phyloP scores from a whole-genome alignment of 1,284 basidiomycete genomes.

The Porogramme epimiltina region DNA sequence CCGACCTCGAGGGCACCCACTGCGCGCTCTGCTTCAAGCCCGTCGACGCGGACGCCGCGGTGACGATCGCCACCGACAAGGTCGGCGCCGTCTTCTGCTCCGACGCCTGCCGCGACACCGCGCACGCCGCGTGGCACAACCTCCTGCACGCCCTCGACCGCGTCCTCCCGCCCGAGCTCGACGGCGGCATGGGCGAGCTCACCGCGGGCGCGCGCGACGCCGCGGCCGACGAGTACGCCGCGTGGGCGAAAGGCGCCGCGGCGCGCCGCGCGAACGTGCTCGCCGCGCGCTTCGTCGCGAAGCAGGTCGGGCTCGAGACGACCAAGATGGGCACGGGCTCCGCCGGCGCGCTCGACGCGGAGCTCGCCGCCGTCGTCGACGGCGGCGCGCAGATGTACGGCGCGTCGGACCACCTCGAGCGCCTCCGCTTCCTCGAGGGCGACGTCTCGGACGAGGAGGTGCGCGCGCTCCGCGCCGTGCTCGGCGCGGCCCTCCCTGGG shows the following conservation, averaged over 20 bases:
- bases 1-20: constrained; percentile 66
- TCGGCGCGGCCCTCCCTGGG: constrained; percentile 66
- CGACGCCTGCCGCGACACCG: constrained; percentile 56
- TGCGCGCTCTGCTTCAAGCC: constrained; percentile 72
- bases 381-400: constrained; percentile 53
- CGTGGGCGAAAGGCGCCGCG: constrained; percentile 46
- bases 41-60: constrained; percentile 46
- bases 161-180: constrained; percentile 56
- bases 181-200: constrained; percentile 32
- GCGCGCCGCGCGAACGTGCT: constrained; percentile 50
- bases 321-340: constrained; percentile 48
- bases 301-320: constrained; percentile 68
- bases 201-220: constrained; percentile 47
- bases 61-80: constrained; percentile 51
- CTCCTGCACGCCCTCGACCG: constrained; percentile 71
- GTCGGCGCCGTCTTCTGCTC: constrained; percentile 72
- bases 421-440: constrained; percentile 65
- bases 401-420: constrained; percentile 75
- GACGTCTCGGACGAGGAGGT: constrained; percentile 48
- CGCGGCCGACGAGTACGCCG: constrained; percentile 60
- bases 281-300: constrained; percentile 68
- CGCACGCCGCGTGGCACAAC: constrained; percentile 61
- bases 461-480: constrained; percentile 53
- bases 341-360: constrained; percentile 26
- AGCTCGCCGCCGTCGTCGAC: constrained; percentile 44